Base-by-base conservation (phyloP, 192 early-diverging fungal genomes). In the Mortierella claussenii region DNA sequence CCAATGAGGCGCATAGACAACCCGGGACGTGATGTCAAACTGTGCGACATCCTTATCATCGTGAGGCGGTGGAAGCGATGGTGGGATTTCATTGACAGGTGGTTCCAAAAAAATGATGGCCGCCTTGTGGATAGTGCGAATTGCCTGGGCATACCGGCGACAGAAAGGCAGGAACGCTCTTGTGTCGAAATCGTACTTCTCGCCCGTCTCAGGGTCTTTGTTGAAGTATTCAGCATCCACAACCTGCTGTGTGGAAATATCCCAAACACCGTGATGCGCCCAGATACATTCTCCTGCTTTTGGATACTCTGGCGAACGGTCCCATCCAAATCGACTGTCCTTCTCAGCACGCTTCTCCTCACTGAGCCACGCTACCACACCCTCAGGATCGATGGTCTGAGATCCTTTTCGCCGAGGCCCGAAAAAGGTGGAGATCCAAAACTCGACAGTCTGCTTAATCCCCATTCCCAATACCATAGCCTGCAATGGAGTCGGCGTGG, bases 81-180 rank as follows among this genome's bases (percentile, higher is more conserved):
- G 83, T n/a, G 87, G 87, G 6, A 69, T 60, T 34, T 81, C 79
- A 15, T 83, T 69, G 18, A 88, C 80, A 11, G 86, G 82, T 2
- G 88, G 86, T 37, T 89, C 85, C 37, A 89, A 61, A 64, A 89
- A 87, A 11, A 89, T 69, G 27, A 87, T 78, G 33, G 86, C 86
- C 1, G 82, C 65, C 1, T 49, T 54, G 23, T 88, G 83, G 24
- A 85, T 52, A 10, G 60, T 68, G 5, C 86, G 81, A 31, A 88
- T 40, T 8, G 73, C 57, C 8, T 78, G 48, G 8, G 68, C 65
- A 33, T 67, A 88, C 13, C 58, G 61, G 12, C 73, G 47, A 15
- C 85, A 42, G 60, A 81, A 85, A 0, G 79, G 73, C 34, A 85
- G 46, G 79, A 82, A 88, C 15, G 80, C 91, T 56, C 93, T 55